Evolutionary conservation across 2,329 filamentous ascomycete species (phyloP), one percentile per base, ranked within the genome.

Genomic region (Cercospora zeae-maydis): DNA sequence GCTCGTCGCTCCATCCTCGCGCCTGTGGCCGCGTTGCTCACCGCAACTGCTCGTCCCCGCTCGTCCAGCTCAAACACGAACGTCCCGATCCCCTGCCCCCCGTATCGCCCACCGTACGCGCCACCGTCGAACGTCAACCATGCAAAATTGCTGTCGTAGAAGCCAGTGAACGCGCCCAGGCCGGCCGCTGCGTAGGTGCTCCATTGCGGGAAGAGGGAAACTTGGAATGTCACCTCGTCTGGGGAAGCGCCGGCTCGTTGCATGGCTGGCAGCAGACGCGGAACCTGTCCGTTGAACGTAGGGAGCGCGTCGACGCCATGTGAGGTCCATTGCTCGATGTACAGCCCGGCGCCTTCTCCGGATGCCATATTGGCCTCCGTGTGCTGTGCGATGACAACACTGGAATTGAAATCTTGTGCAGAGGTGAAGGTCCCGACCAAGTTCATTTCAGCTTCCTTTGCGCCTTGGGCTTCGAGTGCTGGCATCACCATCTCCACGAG

Each of bases 1-100:
- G 27, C 49, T 21, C 7, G 8, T 33, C 49, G 49, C 21, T 34
- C 31, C 49, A 53, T 33, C 9, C 49, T 53, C 49, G 49, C 49
- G 31, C 27, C 27, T 34, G 49, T 34, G 31, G 27, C 49, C 31
- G 49, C 49, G 10, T 53, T 34, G 27, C 8, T 53, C 49, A 34
- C 49, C 31, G 49, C 49, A 53, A 37, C 19, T 27, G 56, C 56
- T 10, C 21, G 33, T 3, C 56, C 56, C 24, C 14, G 42, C 10
- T 36, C 30, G n/a, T 51, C 56, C 42, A 59, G 37, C 30, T 59
- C 56, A 27, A 59, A 59, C 21, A 59, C 56, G 33, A 49, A 59
- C 13, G 42, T 49, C 19, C 27, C 56, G n/a, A 52, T 33, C 14
- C 49, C 49, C 49, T 34, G 49, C 1, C 49, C 49, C 5, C 27